Conservation (phyloP, 1,139 yeast genomes). For the Yamadazyma mexicana region DNA sequence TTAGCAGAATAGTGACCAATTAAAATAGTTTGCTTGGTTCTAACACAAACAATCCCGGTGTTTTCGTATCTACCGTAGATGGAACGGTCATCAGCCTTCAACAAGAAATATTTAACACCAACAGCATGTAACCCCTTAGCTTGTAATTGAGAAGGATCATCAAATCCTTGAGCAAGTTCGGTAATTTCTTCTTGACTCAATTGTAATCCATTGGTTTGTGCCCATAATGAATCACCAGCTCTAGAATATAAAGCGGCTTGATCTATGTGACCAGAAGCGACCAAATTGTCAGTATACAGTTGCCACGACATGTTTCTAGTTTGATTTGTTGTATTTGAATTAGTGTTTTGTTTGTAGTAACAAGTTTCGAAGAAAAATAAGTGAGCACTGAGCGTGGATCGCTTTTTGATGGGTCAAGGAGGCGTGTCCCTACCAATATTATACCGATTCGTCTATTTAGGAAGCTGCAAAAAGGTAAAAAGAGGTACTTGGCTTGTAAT, state of each 20-base stretch:
- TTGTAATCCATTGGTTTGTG: conserved; percentile 70
- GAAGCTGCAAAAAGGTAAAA: no score
- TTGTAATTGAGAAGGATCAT: conserved; percentile 75
- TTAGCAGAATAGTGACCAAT: conserved; percentile 94
- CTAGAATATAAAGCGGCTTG: conserved; percentile 90
- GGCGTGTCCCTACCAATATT: background rate
- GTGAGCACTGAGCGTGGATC: background rate
- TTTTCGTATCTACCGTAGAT: conserved; percentile 90
- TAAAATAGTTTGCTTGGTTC: conserved; percentile 89
- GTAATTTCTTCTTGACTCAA: conserved; percentile 71
- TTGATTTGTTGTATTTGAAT: background rate
- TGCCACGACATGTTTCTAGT: conserved; percentile 40
- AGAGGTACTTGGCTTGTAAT: no score
- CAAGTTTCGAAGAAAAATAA: conserved; percentile 1
- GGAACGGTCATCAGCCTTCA: conserved; percentile 89
- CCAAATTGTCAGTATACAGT: conserved; percentile 93
- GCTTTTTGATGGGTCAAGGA: background rate
- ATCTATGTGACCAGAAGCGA: conserved; percentile 84
- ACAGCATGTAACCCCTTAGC: conserved; percentile 82
- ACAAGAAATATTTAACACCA: conserved; percentile 83
- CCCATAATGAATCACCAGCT: conserved; percentile 96
- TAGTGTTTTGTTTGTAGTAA: no score
- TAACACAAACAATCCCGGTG: conserved; percentile 85
- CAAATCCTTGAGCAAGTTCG: conserved; percentile 77
- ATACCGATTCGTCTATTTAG: background rate